Percentiles rank a stretch among this genome's conserved stretches.
These are phyloP conservation scores for Hylodesmum podocarpum DNA, from an alignment of 306 rosid species.

Conservation along the genomic window DNA sequence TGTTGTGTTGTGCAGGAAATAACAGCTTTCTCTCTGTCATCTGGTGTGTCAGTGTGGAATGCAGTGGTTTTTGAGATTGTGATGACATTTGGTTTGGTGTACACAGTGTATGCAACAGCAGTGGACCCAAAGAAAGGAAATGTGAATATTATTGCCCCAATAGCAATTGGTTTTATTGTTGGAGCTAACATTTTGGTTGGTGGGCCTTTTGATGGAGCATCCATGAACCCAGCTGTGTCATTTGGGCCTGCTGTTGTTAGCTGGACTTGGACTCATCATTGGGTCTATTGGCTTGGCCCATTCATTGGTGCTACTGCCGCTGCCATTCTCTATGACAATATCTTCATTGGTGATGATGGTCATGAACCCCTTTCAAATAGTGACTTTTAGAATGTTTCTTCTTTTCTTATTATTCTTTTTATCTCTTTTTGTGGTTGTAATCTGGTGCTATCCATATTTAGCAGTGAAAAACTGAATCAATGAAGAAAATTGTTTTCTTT, in stretches of 20 bases:
- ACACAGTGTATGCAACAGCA: slow-evolving; percentile 43
- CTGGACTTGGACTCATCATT: slow-evolving; percentile 64
- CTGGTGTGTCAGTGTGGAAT: slow-evolving; percentile 41
- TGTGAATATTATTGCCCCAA: slow-evolving; percentile 44
- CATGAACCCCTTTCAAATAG: slow-evolving; percentile 30
- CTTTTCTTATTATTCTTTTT: neutral
- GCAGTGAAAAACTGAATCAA: neutral
- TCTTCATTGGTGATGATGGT: slow-evolving; percentile 48
- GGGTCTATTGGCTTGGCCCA: slow-evolving; percentile 75
- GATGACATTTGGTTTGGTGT: slow-evolving; percentile 44
- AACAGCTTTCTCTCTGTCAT: slow-evolving; percentile 35
- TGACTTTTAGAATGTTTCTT: slow-evolving; percentile 16
- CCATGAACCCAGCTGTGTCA: slow-evolving; percentile 51
- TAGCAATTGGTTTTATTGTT: slow-evolving; percentile 34
- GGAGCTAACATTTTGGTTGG: slow-evolving; percentile 75
- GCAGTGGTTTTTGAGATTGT: slow-evolving; percentile 40
- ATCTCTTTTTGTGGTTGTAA: neutral
- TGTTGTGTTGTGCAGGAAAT: slow-evolving; percentile 36
- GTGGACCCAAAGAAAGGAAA: slow-evolving; percentile 38
- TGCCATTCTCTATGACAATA: slow-evolving; percentile 63
- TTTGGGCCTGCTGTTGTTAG: slow-evolving; percentile 56
- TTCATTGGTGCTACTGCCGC: slow-evolving; percentile 54
- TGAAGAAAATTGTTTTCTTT: no score
- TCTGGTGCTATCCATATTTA: neutral
- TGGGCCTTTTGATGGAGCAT: slow-evolving; percentile 75